Evolutionary conservation across 352 stramenopile species (phyloP), one percentile per base, ranked within the genome.

Genomic region (Pilasporangium apinafurcum): DNA sequence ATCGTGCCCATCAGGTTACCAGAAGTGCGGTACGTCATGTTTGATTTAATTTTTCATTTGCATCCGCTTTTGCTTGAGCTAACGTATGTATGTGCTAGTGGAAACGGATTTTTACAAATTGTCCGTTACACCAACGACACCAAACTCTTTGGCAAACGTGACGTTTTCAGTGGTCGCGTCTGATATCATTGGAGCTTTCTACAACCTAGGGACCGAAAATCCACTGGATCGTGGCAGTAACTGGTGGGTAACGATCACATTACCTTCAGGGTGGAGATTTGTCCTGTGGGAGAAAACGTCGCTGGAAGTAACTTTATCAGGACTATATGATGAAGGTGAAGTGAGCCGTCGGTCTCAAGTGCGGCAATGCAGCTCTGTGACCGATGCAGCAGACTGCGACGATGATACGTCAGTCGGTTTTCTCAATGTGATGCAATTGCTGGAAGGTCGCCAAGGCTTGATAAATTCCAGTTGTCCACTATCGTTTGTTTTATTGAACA

Each of bases 71-170:
- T n/a, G 24, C 22, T 37, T 39, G 16, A 22, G 9, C 13, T 42
- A 30, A 37, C 14, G 16, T 33, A 14, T 20, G 18, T 20, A 32
- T 22, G 8, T n/a, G 27, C 2, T 40, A 68, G 68, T 86, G n/a
- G 70, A 67, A 13, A 86, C 78, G 3, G 59, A 67, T 44, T 86
- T 70, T 2, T 91, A 91, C 61, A 91, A 86, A 52, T 38, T 91
- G 1, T 55, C 68, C 16, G 67, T 81, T 3, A 68, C 48, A 14
- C 69, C 73, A 0, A 59, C 64, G 20, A 79, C 79, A 21, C 71
- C 71, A 8, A 83, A 69, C 56, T 88, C 70, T 39, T 62, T 91
- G 10, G 62, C 59, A 8, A 65, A 91, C 42, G 59, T 77, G 10
- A 74, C 50, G 16, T 88, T 91, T 41, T 86, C 75, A 14, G 47